Evolutionary conservation across 768 basidiomycete species (phyloP), one percentile per base, ranked within the genome.

Genomic region (Kwoniella shandongensis): DNA sequence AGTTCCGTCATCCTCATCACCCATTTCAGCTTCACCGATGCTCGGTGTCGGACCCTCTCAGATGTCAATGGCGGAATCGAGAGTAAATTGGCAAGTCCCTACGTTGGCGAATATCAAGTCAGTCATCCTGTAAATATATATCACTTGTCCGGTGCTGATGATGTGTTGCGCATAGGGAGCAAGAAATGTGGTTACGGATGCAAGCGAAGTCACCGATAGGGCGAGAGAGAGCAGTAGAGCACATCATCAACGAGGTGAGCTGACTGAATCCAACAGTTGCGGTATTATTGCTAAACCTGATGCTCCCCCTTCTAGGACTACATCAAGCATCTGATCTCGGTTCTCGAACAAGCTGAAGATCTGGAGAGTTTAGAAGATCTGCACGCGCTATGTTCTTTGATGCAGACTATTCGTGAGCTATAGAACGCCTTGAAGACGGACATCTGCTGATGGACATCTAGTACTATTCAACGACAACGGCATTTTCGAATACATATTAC

Each of bases 391-490:
- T 96, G 89, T 79, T 85, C 84, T 65, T 82, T 96, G 60, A 91
- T 93, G 86, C 91, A 96, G 77, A 88, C 90, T 18, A 93, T 98
- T 69, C 79, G 94, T 97, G 79, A 72, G 87, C 13, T 23, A 42
- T 18, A 18, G 17, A 17, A 6, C 40, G 6, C n/a, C 40, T 18
- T n/a, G n/a, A 18, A 27, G 27, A 17, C 23, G 12, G 13, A 36
- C 1, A 7, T 4, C n/a, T 39, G 4, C 7, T 41, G 13, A 4
- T 4, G 17, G 8, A 15, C 15, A 15, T 48, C 4, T 49, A 96
- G 92, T 99, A 62, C 85, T 91, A 81, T 82, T 97, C 70, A 97
- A 97, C 75, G 96, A 99, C 76, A 91, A 92, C 75, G 82, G 81
- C 38, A 83, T 99, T 75, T 93, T 93, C 74, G 94, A 99, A 78